Percentiles rank a stretch among this genome's conserved stretches.
Conservation (phyloP, 768 basidiomycete species). For the Mycena vulgaris region DNA sequence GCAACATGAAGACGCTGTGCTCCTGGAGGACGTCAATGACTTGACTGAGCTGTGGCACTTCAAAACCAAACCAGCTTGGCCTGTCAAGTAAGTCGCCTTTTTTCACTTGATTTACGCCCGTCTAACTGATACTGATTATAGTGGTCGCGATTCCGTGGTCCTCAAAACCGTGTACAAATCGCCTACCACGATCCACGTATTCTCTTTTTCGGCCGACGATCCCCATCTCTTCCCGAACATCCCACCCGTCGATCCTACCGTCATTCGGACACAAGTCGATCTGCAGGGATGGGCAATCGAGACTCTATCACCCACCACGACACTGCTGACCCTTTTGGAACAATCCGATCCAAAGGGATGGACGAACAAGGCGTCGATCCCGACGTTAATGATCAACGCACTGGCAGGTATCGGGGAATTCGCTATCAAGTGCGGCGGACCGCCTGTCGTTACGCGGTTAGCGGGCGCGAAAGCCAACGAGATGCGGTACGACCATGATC, state of each 20-base stretch:
- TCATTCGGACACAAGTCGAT: slow-evolving; percentile 96
- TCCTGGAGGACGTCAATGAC: slow-evolving; percentile 92
- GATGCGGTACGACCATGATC: slow-evolving; percentile 91
- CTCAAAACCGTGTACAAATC: slow-evolving; percentile 98
- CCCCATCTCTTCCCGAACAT: slow-evolving; percentile 85
- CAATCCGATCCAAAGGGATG: slow-evolving; percentile 98
- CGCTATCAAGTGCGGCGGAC: slow-evolving; percentile 95
- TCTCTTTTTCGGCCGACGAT: slow-evolving; percentile 95
- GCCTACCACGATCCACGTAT: slow-evolving; percentile 93
- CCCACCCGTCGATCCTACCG: slow-evolving; percentile 77
- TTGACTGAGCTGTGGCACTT: slow-evolving; percentile 95
- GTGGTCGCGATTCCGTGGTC: slow-evolving; percentile 91
- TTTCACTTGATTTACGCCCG: slow-evolving; percentile 14
- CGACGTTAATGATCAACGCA: slow-evolving; percentile 91
- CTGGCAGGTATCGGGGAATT: slow-evolving; percentile 96
- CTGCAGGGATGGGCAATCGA: slow-evolving; percentile 99
- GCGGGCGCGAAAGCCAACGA: slow-evolving; percentile 82
- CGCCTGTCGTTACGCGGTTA: slow-evolving; percentile 90
- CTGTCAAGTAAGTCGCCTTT: slow-evolving; percentile 76
- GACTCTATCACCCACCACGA: slow-evolving; percentile 94
- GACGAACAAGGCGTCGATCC: slow-evolving; percentile 95
- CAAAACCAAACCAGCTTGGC: slow-evolving; percentile 94
- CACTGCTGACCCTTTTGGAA: slow-evolving; percentile 92
- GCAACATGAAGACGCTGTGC: slow-evolving; percentile 86
- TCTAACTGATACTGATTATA: slow-evolving; percentile 52